Conservation (phyloP, 1,139 yeast species). For the Yamadazyma mexicana region DNA sequence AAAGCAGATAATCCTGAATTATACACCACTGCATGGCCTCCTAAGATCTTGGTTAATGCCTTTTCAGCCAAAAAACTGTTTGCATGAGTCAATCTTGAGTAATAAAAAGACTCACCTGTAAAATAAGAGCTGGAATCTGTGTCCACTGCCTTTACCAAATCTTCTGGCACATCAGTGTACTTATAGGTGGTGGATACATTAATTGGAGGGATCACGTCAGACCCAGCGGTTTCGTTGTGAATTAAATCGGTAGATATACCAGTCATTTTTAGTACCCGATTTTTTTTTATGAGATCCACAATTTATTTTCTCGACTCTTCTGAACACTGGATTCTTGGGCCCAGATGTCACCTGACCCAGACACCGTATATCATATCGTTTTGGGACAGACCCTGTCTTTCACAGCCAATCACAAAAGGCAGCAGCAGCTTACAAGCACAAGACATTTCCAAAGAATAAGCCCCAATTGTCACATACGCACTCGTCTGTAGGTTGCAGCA, state of each 20-base stretch:
- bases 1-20: slow-evolving; percentile 82
- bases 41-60: slow-evolving; percentile 58
- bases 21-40: slow-evolving; percentile 62
- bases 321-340: no score
- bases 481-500: no score
- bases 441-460: no score
- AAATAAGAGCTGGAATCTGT: slow-evolving; percentile 15
- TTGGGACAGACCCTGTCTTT: no score
- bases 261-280: slow-evolving; percentile 7
- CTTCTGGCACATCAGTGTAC: slow-evolving; percentile 59
- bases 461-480: no score
- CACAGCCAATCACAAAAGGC: no score
- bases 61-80: slow-evolving; percentile 68
- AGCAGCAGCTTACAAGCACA: no score
- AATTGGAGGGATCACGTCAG: slow-evolving; percentile 77
- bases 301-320: no score
- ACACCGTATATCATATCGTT: no score
- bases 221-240: slow-evolving; percentile 51
- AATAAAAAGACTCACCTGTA: slow-evolving; percentile 35
- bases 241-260: slow-evolving; percentile 28
- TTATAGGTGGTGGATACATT: slow-evolving; percentile 78
- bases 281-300: no score
- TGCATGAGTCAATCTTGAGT: slow-evolving; percentile 77
- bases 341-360: no score
- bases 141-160: slow-evolving; percentile 46